Evolutionary conservation across 441 rosid species (phyloP), one percentile per base, ranked within the genome.

Genomic region (Adansonia rubrostipa): DNA sequence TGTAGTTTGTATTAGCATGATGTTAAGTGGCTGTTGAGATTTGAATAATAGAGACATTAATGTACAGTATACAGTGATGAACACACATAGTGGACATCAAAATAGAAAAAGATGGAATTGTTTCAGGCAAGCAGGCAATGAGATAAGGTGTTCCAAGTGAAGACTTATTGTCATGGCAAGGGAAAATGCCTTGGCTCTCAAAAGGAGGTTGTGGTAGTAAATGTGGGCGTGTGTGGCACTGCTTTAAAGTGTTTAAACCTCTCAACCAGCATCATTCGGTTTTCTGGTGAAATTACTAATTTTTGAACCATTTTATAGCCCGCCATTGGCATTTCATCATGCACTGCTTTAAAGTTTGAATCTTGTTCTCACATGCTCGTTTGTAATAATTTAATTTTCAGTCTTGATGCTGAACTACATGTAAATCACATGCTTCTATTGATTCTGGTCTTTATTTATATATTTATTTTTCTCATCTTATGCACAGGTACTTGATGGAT

Each of bases 401-500:
- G 28, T 68, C 17, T 10, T 44, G 10, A 45, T 45, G 33, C 17
- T 45, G 54, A 67, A 19, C 17, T 9, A 6, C 14, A 17, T 67
- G 54, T 45, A 68, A 20, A 6, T 47, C 20, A 36, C 11, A 53
- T 6, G 10, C 63, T 20, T 20, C 11, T 6, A 22, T 24, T 47
- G 14, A 58, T 47, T 74, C 66, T 40, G 50, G 60, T 57, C 53
- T 40, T 17, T 57, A 7, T 70, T 6, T 8, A 22, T 69, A 54
- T 58, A 22, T 66, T 44, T 72, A 33, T 33, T 33, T 33, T 33
- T 33, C 36, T 33, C 36, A 33, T 33, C 57, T 47, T 77, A 36
- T 88, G 85, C 86, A 96, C 36, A 33, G 98, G 97, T 96, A 94
- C 84, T 81, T 96, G 85, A 91, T 92, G 98, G 89, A 86, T 75